These are phyloP conservation scores for Coemansia sp. DNA, from an alignment of 192 early-diverging fungal genomes.

Conservation along the genomic window DNA sequence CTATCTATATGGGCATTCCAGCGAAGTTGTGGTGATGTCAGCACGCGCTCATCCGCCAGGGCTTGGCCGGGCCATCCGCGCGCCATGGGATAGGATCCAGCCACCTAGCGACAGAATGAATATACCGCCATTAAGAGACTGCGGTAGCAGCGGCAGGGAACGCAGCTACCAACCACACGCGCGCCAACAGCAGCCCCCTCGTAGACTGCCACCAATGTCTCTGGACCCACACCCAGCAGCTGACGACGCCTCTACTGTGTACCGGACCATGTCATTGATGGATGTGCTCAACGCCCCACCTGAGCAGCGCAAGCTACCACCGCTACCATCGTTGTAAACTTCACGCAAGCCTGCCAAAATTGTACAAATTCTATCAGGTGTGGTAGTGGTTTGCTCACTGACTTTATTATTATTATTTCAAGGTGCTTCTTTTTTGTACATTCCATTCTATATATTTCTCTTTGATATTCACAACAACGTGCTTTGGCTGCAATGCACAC, in stretches of 20 bases:
- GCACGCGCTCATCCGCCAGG: constrained; percentile 8
- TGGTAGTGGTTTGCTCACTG: background rate
- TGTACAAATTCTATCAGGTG: background rate
- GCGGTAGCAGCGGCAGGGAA: background rate
- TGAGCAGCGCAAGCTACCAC: constrained; percentile 50
- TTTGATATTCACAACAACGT: background rate
- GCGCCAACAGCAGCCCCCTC: background rate
- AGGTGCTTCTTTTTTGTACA: background rate
- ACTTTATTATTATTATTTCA: background rate
- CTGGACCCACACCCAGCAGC: background rate
- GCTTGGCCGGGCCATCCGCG: constrained; percentile 2
- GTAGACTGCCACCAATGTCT: background rate
- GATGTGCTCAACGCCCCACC: constrained; percentile 51
- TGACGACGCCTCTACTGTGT: constrained; percentile 9
- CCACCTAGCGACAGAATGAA: background rate
- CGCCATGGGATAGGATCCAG: background rate
- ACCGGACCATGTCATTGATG: constrained; percentile 51
- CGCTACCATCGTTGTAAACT: constrained; percentile 29
- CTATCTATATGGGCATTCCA: constrained; percentile 34
- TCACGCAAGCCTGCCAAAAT: background rate
- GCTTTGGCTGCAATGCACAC: background rate
- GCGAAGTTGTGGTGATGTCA: constrained; percentile 8
- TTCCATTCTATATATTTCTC: background rate
- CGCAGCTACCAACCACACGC: background rate
- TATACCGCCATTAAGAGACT: background rate